Conservation (phyloP, 1,284 basidiomycete genomes). For the Cryptococcus depauperatus region DNA sequence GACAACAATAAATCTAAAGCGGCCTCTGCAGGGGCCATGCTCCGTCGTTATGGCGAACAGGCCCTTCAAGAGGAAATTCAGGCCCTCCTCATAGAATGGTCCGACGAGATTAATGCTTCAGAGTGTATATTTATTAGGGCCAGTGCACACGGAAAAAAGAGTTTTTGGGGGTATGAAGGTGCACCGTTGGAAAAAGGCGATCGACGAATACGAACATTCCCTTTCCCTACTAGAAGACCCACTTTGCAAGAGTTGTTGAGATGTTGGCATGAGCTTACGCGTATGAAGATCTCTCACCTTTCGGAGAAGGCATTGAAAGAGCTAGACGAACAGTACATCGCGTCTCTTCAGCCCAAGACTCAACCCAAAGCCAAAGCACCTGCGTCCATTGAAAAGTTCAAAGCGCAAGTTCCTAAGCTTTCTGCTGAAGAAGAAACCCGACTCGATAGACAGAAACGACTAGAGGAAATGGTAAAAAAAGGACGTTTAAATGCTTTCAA, state of each 20-base stretch:
- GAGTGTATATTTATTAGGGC: conserved; percentile 86
- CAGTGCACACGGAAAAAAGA: conserved; percentile 71
- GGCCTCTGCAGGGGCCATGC: conserved; percentile 86
- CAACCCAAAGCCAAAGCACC: conserved; percentile 35
- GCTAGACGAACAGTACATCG: conserved; percentile 78
- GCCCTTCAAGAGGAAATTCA: conserved; percentile 89
- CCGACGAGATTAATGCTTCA: conserved; percentile 67
- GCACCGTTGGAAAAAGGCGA: conserved; percentile 60
- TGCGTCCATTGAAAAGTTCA: conserved; percentile 14
- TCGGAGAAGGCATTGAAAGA: conserved; percentile 74
- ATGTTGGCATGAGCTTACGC: conserved; percentile 78
- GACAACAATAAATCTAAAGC: conserved; percentile 90
- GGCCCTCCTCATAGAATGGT: conserved; percentile 69
- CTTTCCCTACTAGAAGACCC: conserved; percentile 88
- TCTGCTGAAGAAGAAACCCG: conserved; percentile 66
- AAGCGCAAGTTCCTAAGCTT: conserved; percentile 51
- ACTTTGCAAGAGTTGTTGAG: conserved; percentile 85
- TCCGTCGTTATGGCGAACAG: conserved; percentile 92
- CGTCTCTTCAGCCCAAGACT: conserved; percentile 64
- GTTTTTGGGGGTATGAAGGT: conserved; percentile 79
- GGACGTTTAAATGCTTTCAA: conserved; percentile 73
- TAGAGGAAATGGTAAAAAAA: conserved; percentile 81
- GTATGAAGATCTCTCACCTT: conserved; percentile 75
- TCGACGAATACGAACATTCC: conserved; percentile 72
- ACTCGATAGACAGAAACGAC: conserved; percentile 66